Base-by-base conservation (phyloP, 768 basidiomycete genomes). In the Rhizopogon vulgaris region DNA sequence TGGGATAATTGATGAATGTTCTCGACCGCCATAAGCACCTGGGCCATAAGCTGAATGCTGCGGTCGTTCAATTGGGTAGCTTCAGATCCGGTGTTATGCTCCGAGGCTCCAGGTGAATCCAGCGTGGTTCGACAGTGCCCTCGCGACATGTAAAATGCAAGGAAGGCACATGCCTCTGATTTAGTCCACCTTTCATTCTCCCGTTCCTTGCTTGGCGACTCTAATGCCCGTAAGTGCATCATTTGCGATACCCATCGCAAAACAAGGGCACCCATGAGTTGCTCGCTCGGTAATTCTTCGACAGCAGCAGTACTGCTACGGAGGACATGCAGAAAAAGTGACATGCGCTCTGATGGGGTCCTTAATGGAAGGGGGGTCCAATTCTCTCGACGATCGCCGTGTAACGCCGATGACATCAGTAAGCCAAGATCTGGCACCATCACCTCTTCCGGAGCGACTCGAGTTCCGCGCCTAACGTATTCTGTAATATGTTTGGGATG, bases 101-200 rank as follows among this genome's bases (percentile, higher is more conserved):
- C 43, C 17, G 52, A 52, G 15, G 56, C 58, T 27, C 50, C 55
- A 25, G 52, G 40, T 4, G 52, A 49, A 63, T 68, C 52, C 49
- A 43, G 38, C 34, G 32, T 42, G 24, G 42, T 45, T 7, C 36
- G 28, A 11, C 52, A n/a, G 10, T 22, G 32, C 28, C 14, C 5
- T 51, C 53, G 55, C 55, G 51, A 54, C 42, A 51, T 37, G 63
- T 82, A 81, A 30, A 80, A 71, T 0, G 78, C 70, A 39, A 90
- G 72, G 60, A 88, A 74, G 27, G 78, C 79, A 3, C 61, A 71
- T 3, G 79, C 84, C 62, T 92, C 89, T 5, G 65, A 69, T 54
- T 66, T 72, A 0, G 82, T 84, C 89, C 89, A 92, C 24, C 78
- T 72, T 61, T 87, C 87, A 56, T 73, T 75, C 53, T 83, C 78